These are phyloP conservation scores for Fragilaria radians DNA, from an alignment of 108 stramenopile genomes.

Conservation along the genomic window DNA sequence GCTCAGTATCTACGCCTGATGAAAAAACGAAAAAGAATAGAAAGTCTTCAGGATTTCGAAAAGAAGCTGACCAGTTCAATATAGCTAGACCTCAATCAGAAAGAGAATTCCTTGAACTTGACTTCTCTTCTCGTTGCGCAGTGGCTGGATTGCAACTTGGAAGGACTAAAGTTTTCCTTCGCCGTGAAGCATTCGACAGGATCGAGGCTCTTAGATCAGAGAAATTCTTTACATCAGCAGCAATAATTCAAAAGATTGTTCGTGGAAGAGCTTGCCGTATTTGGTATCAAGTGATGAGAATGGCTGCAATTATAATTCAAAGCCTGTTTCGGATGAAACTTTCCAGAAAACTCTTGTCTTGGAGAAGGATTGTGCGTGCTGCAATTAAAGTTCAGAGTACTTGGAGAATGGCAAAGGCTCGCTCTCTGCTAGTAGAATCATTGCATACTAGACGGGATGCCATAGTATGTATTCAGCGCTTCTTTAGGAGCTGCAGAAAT, in stretches of 20 bases:
- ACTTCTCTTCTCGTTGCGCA: background rate
- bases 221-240: slow-evolving; percentile 27
- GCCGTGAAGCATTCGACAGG: slow-evolving; percentile 61
- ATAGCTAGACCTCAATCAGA: background rate
- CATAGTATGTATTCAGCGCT: slow-evolving; percentile 40
- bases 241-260: slow-evolving; percentile 62
- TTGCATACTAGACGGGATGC: slow-evolving; percentile 28
- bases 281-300: slow-evolving; percentile 36
- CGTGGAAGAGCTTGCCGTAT: slow-evolving; percentile 45
- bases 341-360: slow-evolving; percentile 2
- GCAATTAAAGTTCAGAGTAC: slow-evolving; percentile 42
- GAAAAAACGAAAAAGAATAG: background rate
- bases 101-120: no score
- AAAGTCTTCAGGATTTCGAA: background rate
- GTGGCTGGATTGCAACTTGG: slow-evolving; percentile 81
- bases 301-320: slow-evolving; percentile 67
- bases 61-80: background rate
- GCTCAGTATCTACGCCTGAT: background rate
- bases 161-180: slow-evolving; percentile 80
- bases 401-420: slow-evolving; percentile 43
- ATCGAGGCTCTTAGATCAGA: slow-evolving; percentile 66
- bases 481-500: background rate
- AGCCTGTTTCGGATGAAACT: slow-evolving; percentile 54
- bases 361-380: slow-evolving; percentile 18
- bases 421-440: slow-evolving; percentile 46